Base-by-base conservation (phyloP, 345 rosid species). In the Murraya koenigii region DNA sequence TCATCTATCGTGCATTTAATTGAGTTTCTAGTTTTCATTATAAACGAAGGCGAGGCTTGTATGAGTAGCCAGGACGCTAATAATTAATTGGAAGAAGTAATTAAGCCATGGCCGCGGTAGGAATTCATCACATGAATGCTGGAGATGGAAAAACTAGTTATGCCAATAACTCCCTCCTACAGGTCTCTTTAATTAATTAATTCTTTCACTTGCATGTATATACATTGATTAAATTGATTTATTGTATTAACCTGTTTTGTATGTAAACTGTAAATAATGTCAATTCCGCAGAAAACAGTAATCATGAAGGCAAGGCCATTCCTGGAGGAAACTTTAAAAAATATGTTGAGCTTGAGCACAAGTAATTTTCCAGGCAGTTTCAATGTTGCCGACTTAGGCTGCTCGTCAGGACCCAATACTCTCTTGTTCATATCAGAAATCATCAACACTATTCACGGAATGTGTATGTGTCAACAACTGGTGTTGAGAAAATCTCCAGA, bases 381-480 rank as follows among this genome's bases (percentile, higher is more conserved):
- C 9, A 78, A 80, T 22, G 35, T 84, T 54, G 87, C 84, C 10
- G 92, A 89, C 61, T 75, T 89, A 68, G 89, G 90, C 7, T 89
- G 90, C 59, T 82, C 87, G 70, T 81, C 90, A 2, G 92, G 89
- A 79, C 85, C 87, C 64, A 89, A 84, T 66, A 73, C 90, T 1
- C 62, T 89, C 26, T 22, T 84, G 2, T 35, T 74, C 1, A 30
- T 81, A 1, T 67, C 78, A 25, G 71, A 75, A 55, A 9, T 76
- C n/a, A 23, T 79, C 2, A 78, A 82, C 3, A 73, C 72, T 20
- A 64, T 86, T 30, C 65, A 66, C 26, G 68, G 38, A 35, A 26
- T 81, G 39, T 6, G 39, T 44, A 44, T 11, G 0, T 78, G 74
- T 41, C 72, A 49, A 33, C 22, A 63, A 26, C 1, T 25, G 59